Base-by-base conservation (phyloP, 1,139 yeast genomes). In the Taiozyma sp. region DNA sequence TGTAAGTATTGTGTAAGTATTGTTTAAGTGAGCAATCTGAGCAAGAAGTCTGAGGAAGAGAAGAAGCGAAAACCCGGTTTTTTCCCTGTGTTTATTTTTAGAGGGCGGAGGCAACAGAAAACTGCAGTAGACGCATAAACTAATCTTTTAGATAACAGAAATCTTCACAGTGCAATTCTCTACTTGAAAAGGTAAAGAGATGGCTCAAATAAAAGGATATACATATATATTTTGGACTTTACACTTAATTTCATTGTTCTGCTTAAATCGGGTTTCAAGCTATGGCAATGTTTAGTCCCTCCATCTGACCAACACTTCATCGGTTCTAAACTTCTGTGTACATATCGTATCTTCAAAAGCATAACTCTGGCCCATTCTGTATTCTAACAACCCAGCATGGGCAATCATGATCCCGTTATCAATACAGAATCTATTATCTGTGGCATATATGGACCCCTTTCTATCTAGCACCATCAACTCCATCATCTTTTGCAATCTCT, bases 391-490 rank as follows among this genome's bases (percentile, higher is more conserved):
- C 0, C 99, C 99, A 0, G 99, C 98, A 66, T 93, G 99, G 1
- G 99, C 99, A 64, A 93, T 93, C 99, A 93, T 93, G 47, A 93
- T 93, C 12, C 99, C 98, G 64, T 93, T 93, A 66, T 93, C 99
- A 49, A 93, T 93, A 70, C 98, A 93, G 66, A 93, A 93, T 55
- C 99, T 73, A 65, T 93, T 98, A 68, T 93, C 99, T 0, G 99
- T 95, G 14, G 99, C 97, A 66, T 76, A 89, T 5, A 93, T 85
- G 36, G 80, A 78, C 0, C 98, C 99, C 57, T 87, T 83, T 55
- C 99, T 75, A 63, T 91, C 98, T 43, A 78, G 69, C 16, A 95
- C 96, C 99, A 93, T 95, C 45, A 80, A 71, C 34, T 80, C 88
- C 99, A 93, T 93, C 99, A 95, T 95, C 61, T 89, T 86, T 66